Base-by-base conservation (phyloP, 805 yeast species). In the Kodamaea jinghongensis region DNA sequence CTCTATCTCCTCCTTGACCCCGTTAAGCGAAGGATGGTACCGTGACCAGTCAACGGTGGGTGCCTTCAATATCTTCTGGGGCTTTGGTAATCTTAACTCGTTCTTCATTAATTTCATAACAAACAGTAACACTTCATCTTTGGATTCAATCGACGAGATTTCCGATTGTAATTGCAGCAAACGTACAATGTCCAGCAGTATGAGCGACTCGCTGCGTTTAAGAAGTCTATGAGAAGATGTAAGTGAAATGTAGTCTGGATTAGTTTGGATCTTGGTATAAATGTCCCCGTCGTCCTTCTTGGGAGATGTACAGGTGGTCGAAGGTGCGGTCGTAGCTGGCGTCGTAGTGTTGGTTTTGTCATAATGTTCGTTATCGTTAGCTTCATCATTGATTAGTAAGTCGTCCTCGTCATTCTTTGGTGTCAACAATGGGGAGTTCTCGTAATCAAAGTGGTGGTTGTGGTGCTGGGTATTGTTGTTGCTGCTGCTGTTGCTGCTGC, bases 331-430 rank as follows among this genome's bases (percentile, higher is more conserved):
- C 23, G 38, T 34, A n/a, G 36, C 33, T 7, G 47, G 36, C 12
- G 47, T 29, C 15, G 22, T 26, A 23, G 36, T 37, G 26, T 6
- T 20, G 44, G 11, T 39, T 33, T 22, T 39, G 28, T 25, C 42
- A 34, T 13, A 23, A 20, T 14, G 28, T 17, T 12, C 16, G 11
- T 9, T 42, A 20, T 22, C 23, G 37, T 13, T 28, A 20, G 20
- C 26, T 17, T 12, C 16, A 9, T 9, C 40, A 20, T 22, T 39
- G 39, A n/a, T 15, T 30, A 29, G 54, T 42, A 58, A 56, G 20
- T 60, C 65, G 38, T 65, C 63, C 34, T 64, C 66, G 27, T 67
- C 73, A 17, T 68, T 69, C 42, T 65, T 67, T 4, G 73, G 73
- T 2, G 73, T 68, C 36, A 67, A 54, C 25, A 68, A 55, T 5